Percentiles rank a stretch among this genome's conserved stretches.
phyloP scores from a whole-genome alignment of 2,329 filamentous ascomycete species.

The Metarhizium sp. region DNA sequence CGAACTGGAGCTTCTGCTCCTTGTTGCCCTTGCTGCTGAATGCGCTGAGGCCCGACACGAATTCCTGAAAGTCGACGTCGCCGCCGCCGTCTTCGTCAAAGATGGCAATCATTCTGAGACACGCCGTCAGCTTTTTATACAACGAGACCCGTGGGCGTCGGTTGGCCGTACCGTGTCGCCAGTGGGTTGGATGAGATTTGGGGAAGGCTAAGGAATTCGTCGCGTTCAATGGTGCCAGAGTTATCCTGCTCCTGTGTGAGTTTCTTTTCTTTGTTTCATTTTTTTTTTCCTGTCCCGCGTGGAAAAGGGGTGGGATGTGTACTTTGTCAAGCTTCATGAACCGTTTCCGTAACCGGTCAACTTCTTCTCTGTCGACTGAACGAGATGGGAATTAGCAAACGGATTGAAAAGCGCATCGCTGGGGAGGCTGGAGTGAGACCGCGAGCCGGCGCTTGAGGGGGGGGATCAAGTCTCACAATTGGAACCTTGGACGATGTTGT shows the following conservation, averaged over 20 bases:
- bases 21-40: slow-evolving; percentile 99
- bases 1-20: slow-evolving; percentile 94
- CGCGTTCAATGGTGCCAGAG: slow-evolving; percentile 95
- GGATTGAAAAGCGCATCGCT: background rate
- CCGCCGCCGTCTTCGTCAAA: slow-evolving; percentile 98
- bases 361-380: slow-evolving; percentile 90
- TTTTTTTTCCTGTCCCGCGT: background rate
- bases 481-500: slow-evolving; percentile 91
- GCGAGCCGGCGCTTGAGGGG: background rate
- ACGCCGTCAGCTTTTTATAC: too few species aligned
- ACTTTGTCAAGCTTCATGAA: slow-evolving; percentile 99
- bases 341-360: slow-evolving; percentile 87
- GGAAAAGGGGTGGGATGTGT: slow-evolving; percentile 9
- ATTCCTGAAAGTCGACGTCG: slow-evolving; percentile 97
- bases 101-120: slow-evolving; percentile 85
- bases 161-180: slow-evolving; percentile 65
- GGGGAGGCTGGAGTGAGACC: background rate
- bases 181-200: slow-evolving; percentile 98
- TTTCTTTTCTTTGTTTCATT: background rate
- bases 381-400: background rate
- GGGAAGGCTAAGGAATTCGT: slow-evolving; percentile 93
- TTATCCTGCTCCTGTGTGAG: slow-evolving; percentile 59
- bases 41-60: slow-evolving; percentile 87
- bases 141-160: too few species aligned
- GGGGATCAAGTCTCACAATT: slow-evolving; percentile 58